Evolutionary conservation across 768 basidiomycete species (phyloP), one percentile per base, ranked within the genome.

Genomic region (Termitomyces eurrhizus): DNA sequence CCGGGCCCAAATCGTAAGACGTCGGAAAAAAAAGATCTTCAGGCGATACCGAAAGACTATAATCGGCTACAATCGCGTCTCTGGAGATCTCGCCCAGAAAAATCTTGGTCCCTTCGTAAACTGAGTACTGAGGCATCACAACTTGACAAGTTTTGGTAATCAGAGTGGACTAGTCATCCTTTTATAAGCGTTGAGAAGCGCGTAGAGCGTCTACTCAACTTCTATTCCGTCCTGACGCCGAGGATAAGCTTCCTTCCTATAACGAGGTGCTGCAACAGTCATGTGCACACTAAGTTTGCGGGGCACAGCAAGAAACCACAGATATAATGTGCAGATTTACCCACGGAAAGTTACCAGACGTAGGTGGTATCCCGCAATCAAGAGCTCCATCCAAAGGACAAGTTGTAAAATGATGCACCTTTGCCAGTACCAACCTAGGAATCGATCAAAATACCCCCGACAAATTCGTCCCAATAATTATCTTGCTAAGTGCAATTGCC

Each of bases 1-100:
- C 44, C 21, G 60, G 61, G 29, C 66, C 66, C 54, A 65, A 33
- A 56, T 65, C 62, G 33, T 62, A 65, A 14, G 66, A 65, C 8
- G 60, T 64, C 7, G 56, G 60, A 32, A 58, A 62, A 32, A 42
- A 55, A 11, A 35, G 18, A 37, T 62, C 53, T 59, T 65, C 52
- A 7, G 35, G 66, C 4, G 64, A 54, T 36, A 65, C 52, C n/a
- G 58, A 37, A 29, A 58, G 58, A 29, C 26, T 42, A 21, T 18
- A 26, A 37, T 66, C 52, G 26, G 60, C 42, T 1, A 35, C 11
- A 26, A 66, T 39, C 33, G 46, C 16, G 2, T 26, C 46, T 33
- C 51, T 36, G 16, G 60, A n/a, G 41, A 66, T 55, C 36, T 59
- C 54, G n/a, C 44, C 4, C 21, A 66, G 56, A 29, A 59, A 37